These are phyloP conservation scores for Colletotrichum truncatum DNA, from an alignment of 2,329 filamentous ascomycete genomes.

Conservation along the genomic window DNA sequence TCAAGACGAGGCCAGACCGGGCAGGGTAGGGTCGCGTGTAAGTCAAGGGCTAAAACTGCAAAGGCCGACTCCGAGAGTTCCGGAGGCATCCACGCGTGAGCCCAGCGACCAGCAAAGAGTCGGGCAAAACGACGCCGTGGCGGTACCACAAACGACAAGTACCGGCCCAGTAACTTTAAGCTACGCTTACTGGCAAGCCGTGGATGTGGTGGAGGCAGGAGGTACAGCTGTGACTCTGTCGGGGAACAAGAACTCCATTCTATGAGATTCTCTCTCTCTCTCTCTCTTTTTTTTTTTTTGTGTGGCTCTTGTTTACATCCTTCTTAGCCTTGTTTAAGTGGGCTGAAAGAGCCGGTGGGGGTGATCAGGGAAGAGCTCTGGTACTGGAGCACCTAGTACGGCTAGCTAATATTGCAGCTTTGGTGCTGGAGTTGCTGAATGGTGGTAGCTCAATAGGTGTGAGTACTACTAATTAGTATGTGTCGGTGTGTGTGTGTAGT, in stretches of 20 bases:
- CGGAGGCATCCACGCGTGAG: conserved; percentile 12
- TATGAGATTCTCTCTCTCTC: background rate
- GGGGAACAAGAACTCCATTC: too few relatives aligned
- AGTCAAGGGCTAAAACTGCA: background rate
- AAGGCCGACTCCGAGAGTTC: conserved; percentile 18
- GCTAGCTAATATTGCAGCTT: too few relatives aligned
- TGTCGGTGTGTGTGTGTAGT: too few relatives aligned
- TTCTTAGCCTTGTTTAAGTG: too few relatives aligned
- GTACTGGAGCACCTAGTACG: too few relatives aligned
- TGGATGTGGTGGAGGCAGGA: background rate
- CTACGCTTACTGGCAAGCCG: background rate
- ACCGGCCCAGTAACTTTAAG: background rate
- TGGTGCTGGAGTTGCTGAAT: too few relatives aligned
- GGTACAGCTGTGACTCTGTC: background rate
- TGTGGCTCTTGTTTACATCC: background rate
- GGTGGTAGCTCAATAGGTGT: too few relatives aligned
- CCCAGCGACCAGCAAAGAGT: background rate
- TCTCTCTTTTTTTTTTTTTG: background rate
- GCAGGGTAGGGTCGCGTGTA: background rate
- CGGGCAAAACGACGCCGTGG: background rate
- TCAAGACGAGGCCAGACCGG: background rate
- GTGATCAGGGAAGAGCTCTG: too few relatives aligned
- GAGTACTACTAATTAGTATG: too few relatives aligned
- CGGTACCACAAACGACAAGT: background rate
- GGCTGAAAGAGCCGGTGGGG: too few relatives aligned